Base-by-base conservation (phyloP, 495 filamentous ascomycete genomes). In the Aspergillus sclerotiicarbonarius region DNA sequence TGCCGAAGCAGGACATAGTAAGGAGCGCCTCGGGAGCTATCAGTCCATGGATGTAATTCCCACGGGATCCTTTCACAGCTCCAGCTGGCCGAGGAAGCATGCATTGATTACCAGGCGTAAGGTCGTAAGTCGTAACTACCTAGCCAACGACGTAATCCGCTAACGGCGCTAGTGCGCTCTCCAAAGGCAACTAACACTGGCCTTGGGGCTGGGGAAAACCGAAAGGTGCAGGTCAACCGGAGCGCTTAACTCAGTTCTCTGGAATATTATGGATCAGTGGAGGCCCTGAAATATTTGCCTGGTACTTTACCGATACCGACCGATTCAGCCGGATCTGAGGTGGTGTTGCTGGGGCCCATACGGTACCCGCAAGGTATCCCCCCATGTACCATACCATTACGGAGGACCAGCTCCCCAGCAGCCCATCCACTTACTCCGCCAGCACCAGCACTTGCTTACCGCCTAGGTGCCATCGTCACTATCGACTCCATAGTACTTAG, bases 191-290 rank as follows among this genome's bases (percentile, higher is more conserved):
- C 60, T 62, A 62, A 55, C 47, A 55, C 53, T 52, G 58, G 62
- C 15, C 53, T 35, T 56, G 60, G 54, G 60, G 47, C 51, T 58
- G 59, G 59, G 59, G 57, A 58, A 62, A 51, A 56, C 15, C 46
- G 25, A 19, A n/a, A 45, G 43, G 54, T 59, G 59, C 48, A 56
- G 59, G 59, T 54, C 57, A 65, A 47, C 49, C 49, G 59, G 53
- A 56, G 31, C 56, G 51, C 41, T 56, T 58, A 33, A 56, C 18
- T n/a, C 50, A 48, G 9, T 33, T 33, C 6, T 33, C 31, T 33
- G 10, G 31, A 60, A 61, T 54, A 50, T 57, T 54, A 62, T 63
- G 63, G 62, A 53, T 57, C 51, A 58, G 63, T 62, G 63, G 63
- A 65, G 57, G 54, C 25, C 46, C 47, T 54, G 30, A 35, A 53